These are phyloP conservation scores for Aspergillus egyptiacus DNA, from an alignment of 495 filamentous ascomycete species.

Conservation along the genomic window DNA sequence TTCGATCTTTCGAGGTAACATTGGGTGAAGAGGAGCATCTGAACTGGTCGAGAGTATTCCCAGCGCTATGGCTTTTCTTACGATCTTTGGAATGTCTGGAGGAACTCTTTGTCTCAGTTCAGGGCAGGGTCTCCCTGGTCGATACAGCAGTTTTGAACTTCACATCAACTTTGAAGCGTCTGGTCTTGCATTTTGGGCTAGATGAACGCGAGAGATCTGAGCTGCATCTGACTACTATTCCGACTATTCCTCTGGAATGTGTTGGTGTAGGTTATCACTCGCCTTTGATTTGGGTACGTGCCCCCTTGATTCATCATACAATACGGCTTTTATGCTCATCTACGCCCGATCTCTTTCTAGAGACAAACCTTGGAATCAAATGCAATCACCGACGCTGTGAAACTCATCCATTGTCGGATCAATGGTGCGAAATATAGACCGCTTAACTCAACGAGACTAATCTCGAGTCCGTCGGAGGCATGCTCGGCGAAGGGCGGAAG, in stretches of 20 bases:
- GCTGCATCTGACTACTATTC: neutral
- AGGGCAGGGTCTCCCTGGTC: neutral
- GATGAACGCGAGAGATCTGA: neutral
- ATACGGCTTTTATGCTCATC: neutral
- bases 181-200: neutral
- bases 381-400: neutral
- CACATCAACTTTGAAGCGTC: neutral
- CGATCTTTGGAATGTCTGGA: no score
- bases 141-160: neutral
- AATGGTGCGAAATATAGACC: neutral
- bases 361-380: neutral
- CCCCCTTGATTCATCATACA: neutral
- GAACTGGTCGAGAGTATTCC: no score
- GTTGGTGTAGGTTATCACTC: neutral
- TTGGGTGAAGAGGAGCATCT: no score
- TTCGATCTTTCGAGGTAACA: no score
- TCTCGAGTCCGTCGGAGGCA: neutral
- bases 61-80: no score
- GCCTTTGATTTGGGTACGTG: neutral
- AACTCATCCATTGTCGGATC: neutral
- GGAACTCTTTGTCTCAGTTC: no score
- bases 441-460: neutral
- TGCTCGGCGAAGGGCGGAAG: neutral
- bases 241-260: neutral
- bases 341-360: neutral